Base-by-base conservation (phyloP, 441 rosid genomes). In the Dalechampia spathulata region DNA sequence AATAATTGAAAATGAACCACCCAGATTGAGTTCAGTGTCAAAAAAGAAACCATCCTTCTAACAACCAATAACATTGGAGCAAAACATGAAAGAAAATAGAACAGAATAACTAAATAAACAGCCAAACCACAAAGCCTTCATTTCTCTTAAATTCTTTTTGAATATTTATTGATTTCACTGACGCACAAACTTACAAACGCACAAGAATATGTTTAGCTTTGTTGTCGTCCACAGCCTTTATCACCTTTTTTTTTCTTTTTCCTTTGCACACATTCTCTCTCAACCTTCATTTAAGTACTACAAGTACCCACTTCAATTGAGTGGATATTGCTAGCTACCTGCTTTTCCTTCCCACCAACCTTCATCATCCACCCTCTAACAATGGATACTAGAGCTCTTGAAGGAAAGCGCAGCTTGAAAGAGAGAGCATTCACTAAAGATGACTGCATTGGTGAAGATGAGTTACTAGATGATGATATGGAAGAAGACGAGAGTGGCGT, bases 371-470 rank as follows among this genome's bases (percentile, higher is more conserved):
- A 34, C 55, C 42, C 65, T 55, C 41, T 57, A 41, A 30, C 58
- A 42, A 73, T 79, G 83, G 78, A 77, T 49, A 49, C 74, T 26
- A 70, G 26, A 45, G 48, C 60, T 55, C 48, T 59, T 40, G 74
- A 67, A 56, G 65, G 70, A 5, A 67, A 70, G 67, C 66, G 64
- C 47, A 49, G 42, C 54, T 55, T 62, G 42, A 71, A 69, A 58
- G 75, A 64, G 21, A 78, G 67, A 57, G 65, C 56, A 21, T 65
- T 48, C 54, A 58, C 37, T 32, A 57, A 32, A 48, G 67, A 57
- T 53, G 72, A 70, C 42, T 73, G 51, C 67, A 58, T 70, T 64
- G 60, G 37, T 14, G 85, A 76, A 21, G 91, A 79, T 26, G 88
- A 30, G 44, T 38, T 50, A 2, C 22, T 72, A 39, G 86, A 81